These are phyloP conservation scores for Aspergillus sp. DNA, from an alignment of 2,329 filamentous ascomycete genomes.

Conservation along the genomic window DNA sequence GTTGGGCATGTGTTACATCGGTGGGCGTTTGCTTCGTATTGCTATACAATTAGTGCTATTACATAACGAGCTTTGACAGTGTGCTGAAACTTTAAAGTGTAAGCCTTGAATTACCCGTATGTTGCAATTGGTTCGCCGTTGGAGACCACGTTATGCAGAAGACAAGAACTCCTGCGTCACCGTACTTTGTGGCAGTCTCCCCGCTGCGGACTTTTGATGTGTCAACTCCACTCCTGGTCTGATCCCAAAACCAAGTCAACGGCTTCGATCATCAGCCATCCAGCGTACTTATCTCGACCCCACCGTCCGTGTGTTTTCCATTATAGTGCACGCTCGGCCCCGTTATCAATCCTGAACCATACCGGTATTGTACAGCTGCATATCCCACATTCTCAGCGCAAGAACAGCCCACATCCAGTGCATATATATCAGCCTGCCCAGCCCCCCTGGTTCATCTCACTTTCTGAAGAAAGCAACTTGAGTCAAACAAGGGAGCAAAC, in stretches of 20 bases:
- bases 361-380: no score
- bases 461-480: not conserved
- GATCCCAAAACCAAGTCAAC: no score
- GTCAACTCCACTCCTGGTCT: not conserved
- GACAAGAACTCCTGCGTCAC: no score
- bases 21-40: not conserved
- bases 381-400: no score
- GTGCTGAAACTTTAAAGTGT: not conserved
- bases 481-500: not conserved
- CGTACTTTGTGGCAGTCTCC: not conserved
- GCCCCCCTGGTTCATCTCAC: no score
- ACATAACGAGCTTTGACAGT: not conserved
- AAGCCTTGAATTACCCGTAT: not conserved
- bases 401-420: no score
- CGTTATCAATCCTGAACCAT: no score
- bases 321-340: no score
- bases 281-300: no score
- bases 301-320: no score
- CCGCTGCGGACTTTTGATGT: not conserved
- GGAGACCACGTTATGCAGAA: not conserved
- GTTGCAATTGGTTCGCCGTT: not conserved
- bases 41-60: not conserved
- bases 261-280: no score
- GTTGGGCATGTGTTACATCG: not conserved
- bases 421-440: no score